Evolutionary conservation across 495 filamentous ascomycete species (phyloP), one percentile per base, ranked within the genome.

Genomic region (Aspergillus saccharolyticus): DNA sequence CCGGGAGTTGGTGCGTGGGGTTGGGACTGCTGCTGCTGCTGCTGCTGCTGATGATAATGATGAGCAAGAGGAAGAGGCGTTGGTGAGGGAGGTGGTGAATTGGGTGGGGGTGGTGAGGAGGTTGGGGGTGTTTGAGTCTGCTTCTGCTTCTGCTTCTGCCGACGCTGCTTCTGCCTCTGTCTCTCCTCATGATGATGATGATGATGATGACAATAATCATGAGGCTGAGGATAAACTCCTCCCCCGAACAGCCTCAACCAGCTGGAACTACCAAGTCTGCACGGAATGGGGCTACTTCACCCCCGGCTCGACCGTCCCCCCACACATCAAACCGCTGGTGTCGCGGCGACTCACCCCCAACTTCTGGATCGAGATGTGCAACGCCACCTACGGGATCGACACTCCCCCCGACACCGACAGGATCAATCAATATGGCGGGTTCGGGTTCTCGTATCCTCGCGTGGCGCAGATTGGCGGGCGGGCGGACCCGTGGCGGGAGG

Each of bases 361-460:
- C 12, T 88, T 81, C 66, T 57, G 71, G 4, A 74, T 76, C 6
- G 20, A 75, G 3, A 70, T 82, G 59, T 90, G 88, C 74, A 61
- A 67, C 2, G 64, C 76, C 10, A 78, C 79, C 4, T 91, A 87
- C 80, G 83, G 84, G 66, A 82, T 90, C 65, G 80, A 75, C 12
- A 66, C 66, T 1, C 77, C 78, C 0, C 73, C 87, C 0, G 66
- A 88, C 52, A 68, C 82, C 0, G 69, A 79, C 4, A 65, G 72
- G 15, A 83, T 89, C 68, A 89, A 90, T 69, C 79, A 83, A 56
- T 81, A 87, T 65, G 88, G 88, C 39, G 85, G 84, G n/a, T 87
- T 81, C 59, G 57, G 77, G 58, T 82, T 89, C 66, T 74, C 77
- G 47, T 88, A 86, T 57, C 76, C 80, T 5, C 79, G 85, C 20